Conservation (phyloP, 2,329 filamentous ascomycete genomes). For the Colletotrichum chlorophyti region DNA sequence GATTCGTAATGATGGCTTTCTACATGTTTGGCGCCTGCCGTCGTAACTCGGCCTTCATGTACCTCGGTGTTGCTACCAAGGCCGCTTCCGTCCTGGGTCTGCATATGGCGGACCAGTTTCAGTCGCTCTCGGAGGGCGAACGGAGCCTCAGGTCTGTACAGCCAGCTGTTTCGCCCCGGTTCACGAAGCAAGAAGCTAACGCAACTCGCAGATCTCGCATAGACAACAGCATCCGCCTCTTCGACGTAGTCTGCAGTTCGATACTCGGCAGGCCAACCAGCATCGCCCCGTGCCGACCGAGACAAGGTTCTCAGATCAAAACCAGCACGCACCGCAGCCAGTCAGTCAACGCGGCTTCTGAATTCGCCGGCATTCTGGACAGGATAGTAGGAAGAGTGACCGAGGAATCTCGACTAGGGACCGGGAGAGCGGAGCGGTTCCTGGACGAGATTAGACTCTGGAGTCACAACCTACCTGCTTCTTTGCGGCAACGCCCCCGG, state of each 20-base stretch:
- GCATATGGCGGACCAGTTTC: slow-evolving; percentile 47
- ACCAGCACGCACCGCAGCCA: slow-evolving; percentile 32
- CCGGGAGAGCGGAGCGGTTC: slow-evolving; percentile 44
- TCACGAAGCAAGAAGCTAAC: accelerated
- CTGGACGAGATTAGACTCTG: slow-evolving; percentile 51
- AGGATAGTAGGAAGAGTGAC: slow-evolving; percentile 51
- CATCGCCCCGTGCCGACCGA: slow-evolving; percentile 37
- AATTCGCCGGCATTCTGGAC: slow-evolving; percentile 50
- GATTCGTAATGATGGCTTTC: slow-evolving; percentile 63
- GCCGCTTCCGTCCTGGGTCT: slow-evolving; percentile 64
- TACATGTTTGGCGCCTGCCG: slow-evolving; percentile 66
- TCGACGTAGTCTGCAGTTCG: slow-evolving; percentile 46
- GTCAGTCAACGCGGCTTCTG: slow-evolving; percentile 46
- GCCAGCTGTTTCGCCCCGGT: accelerated
- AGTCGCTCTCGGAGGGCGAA: slow-evolving; percentile 28
- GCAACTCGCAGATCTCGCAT: slow-evolving; percentile 30
- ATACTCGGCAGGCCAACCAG: slow-evolving; percentile 45
- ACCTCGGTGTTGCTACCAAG: slow-evolving; percentile 64
- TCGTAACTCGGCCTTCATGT: slow-evolving; percentile 68
- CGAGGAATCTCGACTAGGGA: slow-evolving; percentile 41
- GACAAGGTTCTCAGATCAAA: slow-evolving; percentile 35
- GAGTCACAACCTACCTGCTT: slow-evolving; percentile 50
- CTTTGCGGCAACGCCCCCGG: slow-evolving; percentile 34
- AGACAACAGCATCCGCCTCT: slow-evolving; percentile 45
- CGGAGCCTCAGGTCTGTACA: slow-evolving; percentile 32